Evolutionary conservation across 2,329 filamentous ascomycete species (phyloP).

Genomic region (Fusarium heterosporum): DNA sequence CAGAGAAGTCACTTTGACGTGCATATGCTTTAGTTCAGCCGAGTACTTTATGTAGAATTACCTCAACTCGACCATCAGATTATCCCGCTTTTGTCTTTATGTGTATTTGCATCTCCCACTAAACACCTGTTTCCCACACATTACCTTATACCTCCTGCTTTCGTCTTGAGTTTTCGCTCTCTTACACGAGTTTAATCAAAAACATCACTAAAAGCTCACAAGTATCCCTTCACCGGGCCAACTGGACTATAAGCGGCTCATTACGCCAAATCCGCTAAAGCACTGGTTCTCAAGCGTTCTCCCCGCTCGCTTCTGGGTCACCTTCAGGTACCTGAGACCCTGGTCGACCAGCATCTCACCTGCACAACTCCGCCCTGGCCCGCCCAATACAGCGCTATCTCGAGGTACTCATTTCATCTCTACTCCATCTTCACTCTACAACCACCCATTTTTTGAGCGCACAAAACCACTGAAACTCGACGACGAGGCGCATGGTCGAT

Average conservation of each 20-base stretch:
- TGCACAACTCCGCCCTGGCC: conserved; percentile 39
- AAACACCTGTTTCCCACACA: neutral
- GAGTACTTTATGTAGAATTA: conserved; percentile 4
- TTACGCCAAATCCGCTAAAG: conserved; percentile 33
- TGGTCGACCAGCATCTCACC: conserved; percentile 30
- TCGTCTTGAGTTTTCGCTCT: conserved; percentile 5
- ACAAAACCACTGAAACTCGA: conserved; percentile 41
- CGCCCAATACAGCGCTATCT: conserved; percentile 40
- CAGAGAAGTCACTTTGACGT: conserved; percentile 38
- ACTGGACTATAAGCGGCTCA: conserved; percentile 24
- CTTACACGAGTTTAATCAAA: conserved; percentile 15
- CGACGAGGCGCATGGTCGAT: conserved; percentile 42
- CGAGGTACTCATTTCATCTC: conserved; percentile 47
- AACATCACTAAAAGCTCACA: conserved; percentile 5
- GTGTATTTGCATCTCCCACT: conserved; percentile 4
- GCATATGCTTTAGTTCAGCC: conserved; percentile 26
- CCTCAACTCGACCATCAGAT: conserved; percentile 9
- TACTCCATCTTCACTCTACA: conserved; percentile 46
- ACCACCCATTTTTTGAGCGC: conserved; percentile 45
- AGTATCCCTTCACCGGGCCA: conserved; percentile 24
- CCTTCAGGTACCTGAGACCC: conserved; percentile 38
- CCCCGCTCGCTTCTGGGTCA: conserved; percentile 32
- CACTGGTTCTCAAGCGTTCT: conserved; percentile 36
- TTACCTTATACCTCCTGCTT: neutral
- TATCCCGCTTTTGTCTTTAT: conserved; percentile 22